These are phyloP conservation scores for Radiomyces spectabilis DNA, from an alignment of 192 early-diverging fungal genomes.

Conservation along the genomic window DNA sequence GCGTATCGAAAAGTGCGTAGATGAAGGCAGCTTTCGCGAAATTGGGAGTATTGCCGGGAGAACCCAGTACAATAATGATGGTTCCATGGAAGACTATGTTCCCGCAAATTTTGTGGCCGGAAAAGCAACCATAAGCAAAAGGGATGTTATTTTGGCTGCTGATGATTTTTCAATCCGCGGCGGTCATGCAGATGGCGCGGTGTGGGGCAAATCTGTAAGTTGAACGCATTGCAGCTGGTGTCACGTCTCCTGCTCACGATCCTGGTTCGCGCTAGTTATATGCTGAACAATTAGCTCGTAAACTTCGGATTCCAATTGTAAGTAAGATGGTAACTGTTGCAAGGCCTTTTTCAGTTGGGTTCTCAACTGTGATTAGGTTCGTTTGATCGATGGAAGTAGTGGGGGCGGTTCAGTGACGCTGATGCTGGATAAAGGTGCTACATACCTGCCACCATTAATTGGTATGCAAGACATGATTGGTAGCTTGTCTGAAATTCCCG, in stretches of 20 bases:
- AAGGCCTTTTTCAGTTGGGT: not conserved
- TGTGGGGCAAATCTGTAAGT: slow-evolving; percentile 28
- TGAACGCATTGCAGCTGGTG: too few species aligned
- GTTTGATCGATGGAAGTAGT: slow-evolving; percentile 30
- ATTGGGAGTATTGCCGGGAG: slow-evolving; percentile 25
- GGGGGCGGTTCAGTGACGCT: slow-evolving; percentile 25
- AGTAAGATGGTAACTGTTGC: not conserved
- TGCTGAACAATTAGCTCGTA: slow-evolving; percentile 21
- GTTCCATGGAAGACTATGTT: not conserved
- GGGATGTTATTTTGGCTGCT: slow-evolving; percentile 22
- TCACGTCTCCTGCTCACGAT: not conserved
- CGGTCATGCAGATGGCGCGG: slow-evolving; percentile 31
- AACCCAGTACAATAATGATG: slow-evolving; percentile 18
- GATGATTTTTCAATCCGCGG: slow-evolving; percentile 34
- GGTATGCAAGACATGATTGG: slow-evolving; percentile 28
- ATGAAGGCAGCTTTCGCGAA: slow-evolving; percentile 19
- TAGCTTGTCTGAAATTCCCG: slow-evolving; percentile 28
- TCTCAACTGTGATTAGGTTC: slow-evolving; percentile 5
- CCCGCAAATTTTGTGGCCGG: slow-evolving; percentile 24
- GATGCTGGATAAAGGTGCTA: slow-evolving; percentile 13
- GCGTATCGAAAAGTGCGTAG: slow-evolving; percentile 21
- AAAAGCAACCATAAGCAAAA: slow-evolving; percentile 9
- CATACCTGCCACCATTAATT: slow-evolving; percentile 20
- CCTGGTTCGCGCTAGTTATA: too few species aligned
- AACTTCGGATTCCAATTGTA: slow-evolving; percentile 20